Percentiles rank a stretch among this genome's conserved stretches.
Conservation (phyloP, 2,329 filamentous ascomycete genomes). For the Aureobasidium sp. region DNA sequence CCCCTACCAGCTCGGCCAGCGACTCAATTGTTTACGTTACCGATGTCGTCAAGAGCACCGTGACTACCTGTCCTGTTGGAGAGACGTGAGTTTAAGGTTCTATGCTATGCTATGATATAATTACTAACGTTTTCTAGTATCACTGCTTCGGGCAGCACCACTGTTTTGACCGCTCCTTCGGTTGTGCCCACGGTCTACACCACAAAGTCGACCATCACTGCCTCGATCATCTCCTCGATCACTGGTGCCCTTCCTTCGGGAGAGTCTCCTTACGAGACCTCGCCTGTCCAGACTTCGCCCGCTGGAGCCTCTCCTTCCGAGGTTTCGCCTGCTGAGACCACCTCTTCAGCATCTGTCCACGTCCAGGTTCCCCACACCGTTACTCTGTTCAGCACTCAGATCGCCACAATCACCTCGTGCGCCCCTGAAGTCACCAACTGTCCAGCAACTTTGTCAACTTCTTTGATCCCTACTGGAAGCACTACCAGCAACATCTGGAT, state of each 20-base stretch:
- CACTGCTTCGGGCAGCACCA: background rate
- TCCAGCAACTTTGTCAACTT: background rate
- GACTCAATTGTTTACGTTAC: conserved; percentile 13
- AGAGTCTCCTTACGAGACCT: conserved; percentile 18
- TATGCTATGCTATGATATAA: background rate
- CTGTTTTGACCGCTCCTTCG: background rate
- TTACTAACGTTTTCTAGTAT: background rate
- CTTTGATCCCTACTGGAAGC: background rate
- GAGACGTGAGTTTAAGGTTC: background rate
- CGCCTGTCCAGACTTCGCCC: conserved; percentile 20
- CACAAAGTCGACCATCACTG: conserved; percentile 18
- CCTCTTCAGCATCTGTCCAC: conserved; percentile 6
- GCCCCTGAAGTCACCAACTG: conserved; percentile 15
- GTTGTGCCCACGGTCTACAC: background rate
- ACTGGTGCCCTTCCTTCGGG: conserved; percentile 18
- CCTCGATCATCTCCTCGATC: background rate
- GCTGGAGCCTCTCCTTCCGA: conserved; percentile 18
- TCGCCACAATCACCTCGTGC: conserved; percentile 18
- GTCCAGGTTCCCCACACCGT: conserved; percentile 14
- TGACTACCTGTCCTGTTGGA: conserved; percentile 32
- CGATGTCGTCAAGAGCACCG: conserved; percentile 22
- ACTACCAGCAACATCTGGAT: conserved; percentile 12
- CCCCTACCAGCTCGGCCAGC: background rate
- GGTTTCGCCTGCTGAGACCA: background rate
- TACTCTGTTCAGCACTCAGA: conserved; percentile 17